Base-by-base conservation (phyloP, 805 yeast species). In the Candida methanosorbosa region DNA sequence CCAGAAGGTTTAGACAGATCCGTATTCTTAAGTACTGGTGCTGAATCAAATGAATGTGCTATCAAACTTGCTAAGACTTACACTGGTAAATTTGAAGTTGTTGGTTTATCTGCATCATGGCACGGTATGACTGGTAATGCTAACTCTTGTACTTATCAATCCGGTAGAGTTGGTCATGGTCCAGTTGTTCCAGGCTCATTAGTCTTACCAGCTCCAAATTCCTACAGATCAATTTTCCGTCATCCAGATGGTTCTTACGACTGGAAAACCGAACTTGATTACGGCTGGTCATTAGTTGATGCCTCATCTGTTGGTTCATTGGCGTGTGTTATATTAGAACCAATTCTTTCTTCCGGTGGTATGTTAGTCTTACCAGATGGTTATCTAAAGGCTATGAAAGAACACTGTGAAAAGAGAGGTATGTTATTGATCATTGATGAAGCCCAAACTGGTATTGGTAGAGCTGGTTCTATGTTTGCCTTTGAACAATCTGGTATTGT, bases 361-460 rank as follows among this genome's bases (percentile, higher is more conserved):
- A n/a, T n/a, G n/a, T n/a, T n/a, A n/a, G n/a, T n/a, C n/a, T n/a
- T n/a, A 29, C 57, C 67, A 36, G 57, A 58, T 39, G 68, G 68
- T 9, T 69, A 69, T 46, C 51, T 68, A 39, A 64, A 62, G 33
- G 72, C 68, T 12, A 50, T 64, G 15, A 54, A 67, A 35, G 62
- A 54, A 26, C 46, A 72, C 21, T 67, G 75, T 46, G 66, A 67
- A 50, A 70, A 70, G 45, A 69, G 70, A 46, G 75, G 66, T 26
- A 59, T 66, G 27, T 50, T 70, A 23, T 51, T 72, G 39, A 54
- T 68, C 47, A 53, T 68, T 35, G 78, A 72, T 40, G 78, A 72
- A 51, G 70, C 70, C 21, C 69, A 70, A 75, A 69, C 72, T 44
- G 78, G 78, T 19, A 62, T 68, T 18, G 76, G 76, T 20, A 62